These are phyloP conservation scores for Paecilomyces variotii DNA, from an alignment of 2,329 filamentous ascomycete species.

Conservation along the genomic window DNA sequence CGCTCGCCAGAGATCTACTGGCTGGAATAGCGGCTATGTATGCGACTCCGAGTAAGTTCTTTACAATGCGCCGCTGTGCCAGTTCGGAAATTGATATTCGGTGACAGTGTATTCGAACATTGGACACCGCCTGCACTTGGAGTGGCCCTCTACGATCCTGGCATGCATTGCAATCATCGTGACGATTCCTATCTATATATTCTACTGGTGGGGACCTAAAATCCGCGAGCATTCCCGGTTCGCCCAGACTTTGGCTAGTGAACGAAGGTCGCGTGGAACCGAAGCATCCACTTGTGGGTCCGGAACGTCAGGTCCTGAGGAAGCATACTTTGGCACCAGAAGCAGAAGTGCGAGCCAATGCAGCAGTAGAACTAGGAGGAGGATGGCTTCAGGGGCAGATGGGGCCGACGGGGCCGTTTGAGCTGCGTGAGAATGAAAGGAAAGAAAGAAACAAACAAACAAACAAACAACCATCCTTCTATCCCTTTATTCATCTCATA, in stretches of 20 bases:
- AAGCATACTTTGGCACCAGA: slow-evolving; percentile 1
- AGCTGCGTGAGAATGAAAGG: neutral
- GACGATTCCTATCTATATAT: slow-evolving; percentile 55
- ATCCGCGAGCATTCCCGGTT: slow-evolving; percentile 55
- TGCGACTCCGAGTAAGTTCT: slow-evolving; percentile 41
- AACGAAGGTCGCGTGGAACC: slow-evolving; percentile 18
- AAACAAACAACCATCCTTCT: neutral
- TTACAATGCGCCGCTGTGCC: neutral
- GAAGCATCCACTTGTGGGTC: slow-evolving; percentile 7
- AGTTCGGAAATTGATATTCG: neutral
- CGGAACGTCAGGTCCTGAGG: slow-evolving; percentile 7
- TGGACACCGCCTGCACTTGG: slow-evolving; percentile 41
- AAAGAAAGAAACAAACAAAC: neutral
- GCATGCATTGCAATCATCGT: slow-evolving; percentile 53
- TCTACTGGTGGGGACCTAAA: slow-evolving; percentile 55
- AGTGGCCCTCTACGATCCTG: slow-evolving; percentile 54
- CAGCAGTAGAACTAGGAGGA: neutral
- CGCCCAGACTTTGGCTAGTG: slow-evolving; percentile 51
- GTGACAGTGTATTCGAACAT: slow-evolving; percentile 41
- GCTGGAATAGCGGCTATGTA: slow-evolving; percentile 55
- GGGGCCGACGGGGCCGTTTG: neutral
- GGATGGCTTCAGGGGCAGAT: neutral
- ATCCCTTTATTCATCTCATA: neutral
- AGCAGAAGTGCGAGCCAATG: neutral
- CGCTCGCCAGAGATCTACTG: slow-evolving; percentile 55